Evolutionary conservation across 495 filamentous ascomycete genomes (phyloP), one percentile per base, ranked within the genome.

Genomic region (Neurospora sp.): DNA sequence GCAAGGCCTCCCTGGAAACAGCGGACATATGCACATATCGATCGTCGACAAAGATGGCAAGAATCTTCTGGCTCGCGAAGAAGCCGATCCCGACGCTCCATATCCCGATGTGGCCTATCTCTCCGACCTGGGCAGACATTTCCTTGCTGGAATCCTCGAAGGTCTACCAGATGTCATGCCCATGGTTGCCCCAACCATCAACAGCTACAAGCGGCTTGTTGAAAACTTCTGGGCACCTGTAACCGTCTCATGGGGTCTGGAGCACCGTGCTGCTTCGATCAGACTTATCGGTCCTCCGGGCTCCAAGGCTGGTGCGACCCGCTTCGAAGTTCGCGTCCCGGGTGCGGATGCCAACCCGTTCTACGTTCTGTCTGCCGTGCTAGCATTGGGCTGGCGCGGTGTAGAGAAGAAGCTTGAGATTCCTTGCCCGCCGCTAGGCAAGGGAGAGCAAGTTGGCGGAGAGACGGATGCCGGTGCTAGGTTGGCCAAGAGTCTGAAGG

Each of bases 201-300:
- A 99, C 82, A 94, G 92, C 73, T 99, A 98, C 84, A 99, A 99
- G 80, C 90, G 96, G 2, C 86, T 99, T 2, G 96, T 99, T 12
- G 96, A 99, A 85, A 98, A 98, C 80, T 98, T 97, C 83, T 98
- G 96, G 96, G 96, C 96, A 0, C 96, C 96, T 0, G 95, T 99
- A 7, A 98, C 94, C 0, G 96, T 98, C 1, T 96, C 92, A 3
- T 99, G 96, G 96, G 96, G 96, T 1, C 81, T 98, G 8, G 96
- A 98, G 80, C 96, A 99, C 76, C 92, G 96, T 45, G 94, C 94
- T 1, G 96, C 96, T 0, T 96, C 92, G 0, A 92, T 99, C 71
- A 87, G 96, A 8, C 80, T 99, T 31, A 98, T 98, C 76, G 87
- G 91, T 0, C 96, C 96, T 10, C 96, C 96, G 1, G 93, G 92